Evolutionary conservation across 2,329 filamentous ascomycete genomes (phyloP).

Genomic region (Pleomassaria siparia): DNA sequence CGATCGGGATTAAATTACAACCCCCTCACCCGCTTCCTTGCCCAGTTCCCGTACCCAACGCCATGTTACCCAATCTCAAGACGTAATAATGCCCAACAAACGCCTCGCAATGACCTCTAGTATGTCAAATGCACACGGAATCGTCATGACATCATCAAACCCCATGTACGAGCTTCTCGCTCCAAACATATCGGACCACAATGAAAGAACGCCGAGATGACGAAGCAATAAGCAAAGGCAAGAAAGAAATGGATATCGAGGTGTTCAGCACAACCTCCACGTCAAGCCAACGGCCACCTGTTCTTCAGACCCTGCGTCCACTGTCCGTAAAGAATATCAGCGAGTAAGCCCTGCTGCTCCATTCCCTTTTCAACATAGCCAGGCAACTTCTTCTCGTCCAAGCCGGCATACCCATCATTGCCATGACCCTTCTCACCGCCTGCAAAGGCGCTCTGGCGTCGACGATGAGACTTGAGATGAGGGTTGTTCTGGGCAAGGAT

Average conservation of each 20-base stretch:
- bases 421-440: constrained; percentile 49
- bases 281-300: constrained; percentile 42
- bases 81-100: background rate
- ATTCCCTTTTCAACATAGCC: constrained; percentile 69
- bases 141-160: background rate
- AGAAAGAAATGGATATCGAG: too few relatives aligned
- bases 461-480: constrained; percentile 74
- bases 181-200: too few relatives aligned
- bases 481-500: constrained; percentile 80
- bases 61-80: background rate
- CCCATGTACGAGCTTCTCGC: background rate
- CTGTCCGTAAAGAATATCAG: constrained; percentile 84
- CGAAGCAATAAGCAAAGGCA: constrained; percentile 2
- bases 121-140: background rate
- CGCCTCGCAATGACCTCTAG: background rate
- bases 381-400: constrained; percentile 57
- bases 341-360: constrained; percentile 88
- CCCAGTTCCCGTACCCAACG: too few relatives aligned
- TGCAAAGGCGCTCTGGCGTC: constrained; percentile 49
- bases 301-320: constrained; percentile 81
- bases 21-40: too few relatives aligned
- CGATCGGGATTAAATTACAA: background rate
- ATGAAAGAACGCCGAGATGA: background rate
- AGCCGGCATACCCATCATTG: constrained; percentile 34
- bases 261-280: too few relatives aligned